Base-by-base conservation (phyloP, 2,329 filamentous ascomycete species). In the Incumbomyces lentus region DNA sequence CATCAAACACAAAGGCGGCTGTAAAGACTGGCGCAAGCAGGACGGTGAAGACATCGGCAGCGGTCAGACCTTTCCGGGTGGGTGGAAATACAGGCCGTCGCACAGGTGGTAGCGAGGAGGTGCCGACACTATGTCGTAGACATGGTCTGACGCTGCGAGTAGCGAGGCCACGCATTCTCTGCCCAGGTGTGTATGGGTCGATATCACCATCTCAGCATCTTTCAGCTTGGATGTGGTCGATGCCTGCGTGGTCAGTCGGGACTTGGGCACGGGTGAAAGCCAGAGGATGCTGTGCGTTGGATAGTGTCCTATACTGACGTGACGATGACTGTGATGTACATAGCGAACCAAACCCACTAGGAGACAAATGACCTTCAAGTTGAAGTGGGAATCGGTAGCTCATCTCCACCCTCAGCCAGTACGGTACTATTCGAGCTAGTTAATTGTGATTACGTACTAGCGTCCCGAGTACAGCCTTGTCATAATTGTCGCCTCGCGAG, bases 11-110 rank as follows among this genome's bases (percentile, higher is more conserved):
- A 22, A 55, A 46, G 22, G 52, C 53, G 17, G 53, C 49, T 16
- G 51, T 52, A 18, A 57, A 47, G 17, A 57, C 49, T 29, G 52
- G 51, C 11, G 51, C 44, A 12, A 57, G 43, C 10, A 57, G 48
- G 26, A 55, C 34, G 7, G 53, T 51, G 36, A 57, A 57, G 31
- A 46, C 53, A 51, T 57, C 54, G 41, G 49, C 49, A 39, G 52
- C 49, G 17, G 47, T 53, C 18, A 52, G 47, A 7, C 51, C 48
- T 31, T 49, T 47, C 45, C 47, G 48, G 8, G 12, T 7, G 2
- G 34, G 43, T 5, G 35, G 43, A 12, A 46, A 29, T 10, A 39
- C 30, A 8, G 43, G 17, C 12, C 36, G 33, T 39, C 43, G 43
- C 17, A 46, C 19, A 2, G 43, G 43, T n/a, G 43, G 26, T 8